phyloP scores from a whole-genome alignment of 495 filamentous ascomycete species.

The Aspergillus campestris region DNA sequence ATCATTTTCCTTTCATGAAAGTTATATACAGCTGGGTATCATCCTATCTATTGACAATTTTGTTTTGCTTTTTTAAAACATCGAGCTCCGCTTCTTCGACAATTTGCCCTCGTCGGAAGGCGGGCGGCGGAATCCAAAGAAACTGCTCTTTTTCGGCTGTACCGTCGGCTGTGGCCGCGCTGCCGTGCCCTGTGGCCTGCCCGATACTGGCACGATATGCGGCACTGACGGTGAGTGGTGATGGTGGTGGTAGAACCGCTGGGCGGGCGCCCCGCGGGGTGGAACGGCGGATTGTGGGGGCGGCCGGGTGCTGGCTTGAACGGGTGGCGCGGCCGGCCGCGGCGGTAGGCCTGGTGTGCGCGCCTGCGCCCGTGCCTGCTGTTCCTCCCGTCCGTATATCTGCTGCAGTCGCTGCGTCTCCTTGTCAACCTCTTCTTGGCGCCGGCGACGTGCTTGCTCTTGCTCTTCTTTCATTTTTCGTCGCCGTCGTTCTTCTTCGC shows the following conservation, averaged over 20 bases:
- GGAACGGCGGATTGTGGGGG: conserved; percentile 4
- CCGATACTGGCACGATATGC: conserved; percentile 11
- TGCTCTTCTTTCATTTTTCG: conserved; percentile 74
- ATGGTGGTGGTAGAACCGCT: conserved; percentile 11
- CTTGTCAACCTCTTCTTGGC: conserved; percentile 65
- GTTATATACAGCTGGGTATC: neutral
- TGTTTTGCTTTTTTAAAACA: conserved; percentile 29
- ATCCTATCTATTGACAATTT: neutral
- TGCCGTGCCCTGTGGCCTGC: neutral
- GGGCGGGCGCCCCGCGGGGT: conserved; percentile 10
- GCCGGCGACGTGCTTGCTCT: conserved; percentile 54
- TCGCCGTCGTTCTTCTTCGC: conserved; percentile 60
- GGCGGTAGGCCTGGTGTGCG: conserved; percentile 19
- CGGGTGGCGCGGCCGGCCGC: conserved; percentile 14
- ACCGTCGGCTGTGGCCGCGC: conserved; percentile 13
- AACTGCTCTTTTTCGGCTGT: conserved; percentile 41
- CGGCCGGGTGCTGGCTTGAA: conserved; percentile 1
- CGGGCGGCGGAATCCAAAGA: conserved; percentile 37
- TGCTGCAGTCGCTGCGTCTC: conserved; percentile 77
- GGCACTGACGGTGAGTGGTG: conserved; percentile 10
- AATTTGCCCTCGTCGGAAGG: conserved; percentile 28
- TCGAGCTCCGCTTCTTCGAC: conserved; percentile 44
- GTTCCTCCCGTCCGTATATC: conserved; percentile 56
- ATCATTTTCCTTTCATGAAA: neutral
- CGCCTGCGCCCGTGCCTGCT: conserved; percentile 24